Base-by-base conservation (phyloP, 2,329 filamentous ascomycete species). In the Aspergillus sp. region DNA sequence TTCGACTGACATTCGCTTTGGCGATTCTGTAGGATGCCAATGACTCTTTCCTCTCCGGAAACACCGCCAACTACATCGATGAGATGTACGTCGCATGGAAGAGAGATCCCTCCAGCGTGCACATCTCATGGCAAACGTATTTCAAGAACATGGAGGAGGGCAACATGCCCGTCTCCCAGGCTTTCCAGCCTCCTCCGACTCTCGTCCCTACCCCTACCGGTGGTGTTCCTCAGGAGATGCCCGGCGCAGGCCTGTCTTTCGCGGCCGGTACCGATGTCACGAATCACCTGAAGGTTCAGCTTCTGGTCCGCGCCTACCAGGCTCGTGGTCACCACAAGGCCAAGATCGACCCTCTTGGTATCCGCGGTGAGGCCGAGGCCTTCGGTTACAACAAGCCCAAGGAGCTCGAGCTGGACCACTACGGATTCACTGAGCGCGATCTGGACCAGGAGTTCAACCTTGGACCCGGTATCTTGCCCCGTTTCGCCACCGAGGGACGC, bases 31-130 rank as follows among this genome's bases (percentile, higher is more conserved):
- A 87, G 85, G 92, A 97, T 76, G 87, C 93, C 67, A 97, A 91
- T 79, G 95, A 99, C 80, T 96, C 89, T 81, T 99, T 99, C 85
- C 86, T 99, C 63, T 91, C 92, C 65, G 95, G 95, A 69, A 98
- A 91, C 83, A 95, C 94, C 63, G 95, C 95, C 80, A 97, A 96
- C 83, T 99, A 99, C 82, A 92, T 99, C 76, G 95, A 99, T 79
- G 95, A 97, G 84, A 99, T 99, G 95, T 99, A 99, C 81, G 84
- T 97, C 82, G 89, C 93, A 76, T 99, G 95, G 95, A 97, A 94
- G 81, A 84, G 91, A 66, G 92, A 99, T 72, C 93, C 95, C 55
- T 86, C 88, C 72, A 97, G 91, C 75, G 95, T 99, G 61, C 95
- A 99, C 80, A 85, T 97, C 72, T 99, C 95, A 77, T 99, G 95